phyloP scores from a whole-genome alignment of 768 basidiomycete genomes.

The Lenzites betulinus region DNA sequence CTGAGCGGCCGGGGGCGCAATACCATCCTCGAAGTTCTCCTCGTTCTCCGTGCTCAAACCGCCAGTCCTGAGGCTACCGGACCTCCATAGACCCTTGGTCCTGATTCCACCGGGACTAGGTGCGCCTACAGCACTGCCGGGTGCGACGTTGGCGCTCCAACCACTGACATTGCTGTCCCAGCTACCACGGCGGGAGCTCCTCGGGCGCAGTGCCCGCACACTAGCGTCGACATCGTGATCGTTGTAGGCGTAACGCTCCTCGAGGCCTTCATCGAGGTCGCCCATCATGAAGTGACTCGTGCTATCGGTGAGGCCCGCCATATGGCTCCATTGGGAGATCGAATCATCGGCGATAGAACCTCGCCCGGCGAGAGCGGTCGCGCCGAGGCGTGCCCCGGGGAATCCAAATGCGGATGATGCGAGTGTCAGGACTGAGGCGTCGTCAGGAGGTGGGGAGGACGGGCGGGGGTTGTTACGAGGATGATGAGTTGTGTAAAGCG shows the following conservation, averaged over 20 bases:
- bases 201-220: conserved; percentile 83
- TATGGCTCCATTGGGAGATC: conserved; percentile 65
- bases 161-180: conserved; percentile 91
- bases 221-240: conserved; percentile 81
- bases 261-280: conserved; percentile 35
- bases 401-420: conserved; percentile 91
- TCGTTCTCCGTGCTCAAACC: conserved; percentile 47
- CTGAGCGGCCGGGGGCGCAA: conserved; percentile 8
- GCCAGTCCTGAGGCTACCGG: conserved; percentile 62
- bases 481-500: conserved; percentile 88
- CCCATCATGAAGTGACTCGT: conserved; percentile 66
- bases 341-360: conserved; percentile 53
- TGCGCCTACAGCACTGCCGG: conserved; percentile 41
- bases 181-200: conserved; percentile 84
- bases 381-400: conserved; percentile 54
- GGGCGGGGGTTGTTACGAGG: conserved; percentile 96
- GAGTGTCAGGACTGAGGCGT: conserved; percentile 90
- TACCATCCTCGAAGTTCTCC: conserved; percentile 37
- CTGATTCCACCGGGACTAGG: conserved; percentile 30
- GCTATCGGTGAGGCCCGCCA: conserved; percentile 49
- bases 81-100: conserved; percentile 62
- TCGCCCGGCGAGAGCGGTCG: conserved; percentile 29
- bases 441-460: conserved; percentile 85
- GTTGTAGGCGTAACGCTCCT: conserved; percentile 42
- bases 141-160: conserved; percentile 74